Evolutionary conservation across 441 rosid species (phyloP).

Genomic region (Pelargonium citronellum): DNA sequence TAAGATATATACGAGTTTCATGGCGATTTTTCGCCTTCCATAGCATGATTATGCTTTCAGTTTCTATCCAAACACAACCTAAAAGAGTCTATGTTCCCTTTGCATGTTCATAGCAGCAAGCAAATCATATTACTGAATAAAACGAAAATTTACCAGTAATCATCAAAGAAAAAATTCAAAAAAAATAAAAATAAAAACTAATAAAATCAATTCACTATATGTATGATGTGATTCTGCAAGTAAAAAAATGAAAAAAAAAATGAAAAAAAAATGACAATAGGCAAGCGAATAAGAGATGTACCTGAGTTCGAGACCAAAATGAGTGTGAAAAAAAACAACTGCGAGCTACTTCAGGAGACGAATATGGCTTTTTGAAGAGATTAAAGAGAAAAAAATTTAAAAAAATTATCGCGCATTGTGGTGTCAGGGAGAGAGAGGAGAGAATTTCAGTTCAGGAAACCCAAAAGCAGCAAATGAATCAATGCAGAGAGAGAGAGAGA

Average conservation of each 20-base stretch:
- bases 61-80: background rate
- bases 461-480: background rate
- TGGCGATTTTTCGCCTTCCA: too few species aligned
- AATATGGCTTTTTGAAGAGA: background rate
- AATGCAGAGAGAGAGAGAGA: constrained; percentile 7
- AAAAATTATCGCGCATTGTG: constrained; percentile 1
- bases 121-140: background rate
- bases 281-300: constrained; percentile 1
- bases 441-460: constrained; percentile 8
- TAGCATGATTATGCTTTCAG: background rate
- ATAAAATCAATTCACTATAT: background rate
- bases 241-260: background rate
- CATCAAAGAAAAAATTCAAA: background rate
- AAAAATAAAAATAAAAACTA: background rate
- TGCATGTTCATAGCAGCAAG: background rate
- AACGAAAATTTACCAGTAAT: background rate
- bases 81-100: background rate
- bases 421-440: background rate
- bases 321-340: background rate
- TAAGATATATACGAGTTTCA: too few species aligned
- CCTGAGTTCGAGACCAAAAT: constrained; percentile 6
- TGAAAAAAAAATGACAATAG: background rate
- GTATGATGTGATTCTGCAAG: background rate
- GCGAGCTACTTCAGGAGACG: background rate
- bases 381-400: background rate